These are phyloP conservation scores for Biscogniauxia mediterranea DNA, from an alignment of 2,329 filamentous ascomycete genomes.

Conservation along the genomic window DNA sequence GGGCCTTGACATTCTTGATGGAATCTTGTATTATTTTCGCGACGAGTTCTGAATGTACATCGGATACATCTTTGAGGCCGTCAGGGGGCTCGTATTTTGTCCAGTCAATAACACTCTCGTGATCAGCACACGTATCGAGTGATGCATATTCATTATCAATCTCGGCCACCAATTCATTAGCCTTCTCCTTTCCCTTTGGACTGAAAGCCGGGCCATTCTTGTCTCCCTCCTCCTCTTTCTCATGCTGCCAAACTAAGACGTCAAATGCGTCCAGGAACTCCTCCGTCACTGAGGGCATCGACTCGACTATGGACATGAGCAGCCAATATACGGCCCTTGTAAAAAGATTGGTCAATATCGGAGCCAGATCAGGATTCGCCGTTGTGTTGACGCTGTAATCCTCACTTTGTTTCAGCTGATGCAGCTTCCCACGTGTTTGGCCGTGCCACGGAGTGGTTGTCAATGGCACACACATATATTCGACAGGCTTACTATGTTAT, in stretches of 20 bases:
- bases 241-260: conserved; percentile 6
- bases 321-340: conserved; percentile 3
- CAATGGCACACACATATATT: not conserved
- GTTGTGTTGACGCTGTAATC: no score
- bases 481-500: not conserved
- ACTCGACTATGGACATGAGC: conserved; percentile 9
- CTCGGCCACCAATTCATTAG: not conserved
- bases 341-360: not conserved
- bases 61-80: conserved; percentile 38
- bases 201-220: conserved; percentile 5
- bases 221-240: conserved; percentile 6
- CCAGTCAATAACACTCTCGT: conserved; percentile 41
- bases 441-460: not conserved
- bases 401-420: not conserved
- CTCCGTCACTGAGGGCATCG: conserved; percentile 18
- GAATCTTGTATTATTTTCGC: conserved; percentile 42
- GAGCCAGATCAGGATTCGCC: no score
- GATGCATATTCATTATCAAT: not conserved
- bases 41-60: conserved; percentile 41
- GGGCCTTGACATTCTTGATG: conserved; percentile 43
- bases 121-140: conserved; percentile 15
- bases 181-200: conserved; percentile 27
- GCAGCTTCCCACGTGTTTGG: not conserved
- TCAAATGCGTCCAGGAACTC: conserved; percentile 5
- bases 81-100: conserved; percentile 45